Percentiles rank a stretch among this genome's conserved stretches.
phyloP scores from a whole-genome alignment of 371 early-diverging fungal genomes.

The Mucor plumbeus region DNA sequence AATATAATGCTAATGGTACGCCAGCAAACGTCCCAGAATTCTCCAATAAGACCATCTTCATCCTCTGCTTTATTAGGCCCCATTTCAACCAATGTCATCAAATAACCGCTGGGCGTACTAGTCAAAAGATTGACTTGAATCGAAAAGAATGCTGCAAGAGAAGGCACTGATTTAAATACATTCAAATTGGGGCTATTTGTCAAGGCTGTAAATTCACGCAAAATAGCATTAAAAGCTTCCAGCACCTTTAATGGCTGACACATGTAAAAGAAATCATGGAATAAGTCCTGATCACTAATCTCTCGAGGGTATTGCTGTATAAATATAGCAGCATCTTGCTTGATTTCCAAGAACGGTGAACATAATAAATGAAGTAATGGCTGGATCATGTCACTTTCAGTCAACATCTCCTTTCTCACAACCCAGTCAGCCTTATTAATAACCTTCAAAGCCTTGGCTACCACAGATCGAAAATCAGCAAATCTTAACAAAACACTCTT shows the following conservation, averaged over 20 bases:
- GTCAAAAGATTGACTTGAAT: constrained; percentile 10
- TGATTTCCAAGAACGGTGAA: constrained; percentile 30
- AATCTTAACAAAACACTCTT: neutral
- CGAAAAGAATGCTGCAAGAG: constrained; percentile 9
- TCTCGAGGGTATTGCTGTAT: constrained; percentile 16
- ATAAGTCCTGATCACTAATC: constrained; percentile 6
- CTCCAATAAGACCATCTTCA: constrained; percentile 29
- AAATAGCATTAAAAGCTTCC: constrained; percentile 27
- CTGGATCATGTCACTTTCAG: constrained; percentile 18
- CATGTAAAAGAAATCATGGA: constrained; percentile 12
- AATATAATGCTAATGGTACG: constrained; percentile 31
- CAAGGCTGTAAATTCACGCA: constrained; percentile 37
- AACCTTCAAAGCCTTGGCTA: neutral
- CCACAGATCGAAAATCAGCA: neutral
- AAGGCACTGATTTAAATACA: constrained; percentile 25
- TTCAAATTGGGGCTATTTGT: constrained; percentile 21
- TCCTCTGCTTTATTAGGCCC: constrained; percentile 7
- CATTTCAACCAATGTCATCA: constrained; percentile 5
- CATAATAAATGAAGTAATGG: constrained; percentile 29
- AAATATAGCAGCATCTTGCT: neutral
- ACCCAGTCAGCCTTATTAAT: constrained; percentile 4
- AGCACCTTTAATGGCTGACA: constrained; percentile 21
- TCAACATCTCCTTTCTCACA: neutral
- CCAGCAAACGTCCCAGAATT: constrained; percentile 50
- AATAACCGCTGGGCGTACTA: constrained; percentile 11